Base-by-base conservation (phyloP, 148 eudicot species). In the Talinum fruticosum region DNA sequence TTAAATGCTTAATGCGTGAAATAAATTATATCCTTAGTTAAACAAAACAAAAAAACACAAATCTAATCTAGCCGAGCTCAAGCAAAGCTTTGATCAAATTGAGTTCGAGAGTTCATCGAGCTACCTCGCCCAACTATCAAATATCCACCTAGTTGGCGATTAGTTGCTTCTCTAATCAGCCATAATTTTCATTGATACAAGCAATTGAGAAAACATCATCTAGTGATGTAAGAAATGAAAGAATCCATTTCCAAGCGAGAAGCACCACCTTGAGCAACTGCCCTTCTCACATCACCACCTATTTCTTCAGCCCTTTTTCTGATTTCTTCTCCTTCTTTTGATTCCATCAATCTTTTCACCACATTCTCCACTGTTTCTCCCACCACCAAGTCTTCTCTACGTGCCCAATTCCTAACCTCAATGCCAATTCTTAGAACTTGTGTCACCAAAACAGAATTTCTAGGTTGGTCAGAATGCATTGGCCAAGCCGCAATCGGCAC, bases 381-480 rank as follows among this genome's bases (percentile, higher is more conserved):
- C 24, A 18, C 62, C 33, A 89, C 88, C 54, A 87, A 2, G 69
- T 87, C 82, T 1, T 77, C 36, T 10, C 87, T 64, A 3, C 65
- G 38, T 7, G 8, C 51, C 96, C 92, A 89, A 15, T 89, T 85
- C 45, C 74, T 83, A 28, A 91, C 84, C 30, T 74, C 61, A 4
- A 84, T 6, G 0, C 88, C 92, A 32, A 84, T 71, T 24, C 53
- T 82, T 5, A 91, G 73, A 26, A 86, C 72, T 23, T 83, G 76
- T 0, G 85, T 81, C 4, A 91, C 41, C 0, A 87, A 61, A 33
- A 76, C 30, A 3, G 87, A 30, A 51, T 91, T 87, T 76, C 76
- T 83, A 10, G 95, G 95, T 68, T 91, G 95, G 32, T 91, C 95
- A 0, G 88, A 87, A 41, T 89, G 92, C 88, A 89, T 89, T 0